phyloP scores from a whole-genome alignment of 177 flowering plant species.

The Vitis hybrid region DNA sequence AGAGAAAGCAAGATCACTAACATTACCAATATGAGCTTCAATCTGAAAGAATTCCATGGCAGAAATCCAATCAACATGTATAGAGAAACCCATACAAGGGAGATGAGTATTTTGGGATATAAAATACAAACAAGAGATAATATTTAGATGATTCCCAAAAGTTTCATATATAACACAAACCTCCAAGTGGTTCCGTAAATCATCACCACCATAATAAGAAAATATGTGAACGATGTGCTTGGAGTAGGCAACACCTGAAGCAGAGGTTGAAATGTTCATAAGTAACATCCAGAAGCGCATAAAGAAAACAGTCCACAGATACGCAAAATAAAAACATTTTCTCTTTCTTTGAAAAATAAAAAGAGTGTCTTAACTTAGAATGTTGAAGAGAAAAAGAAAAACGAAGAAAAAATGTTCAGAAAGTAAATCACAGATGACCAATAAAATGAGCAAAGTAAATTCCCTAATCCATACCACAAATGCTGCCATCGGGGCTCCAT shows the following conservation, averaged over 20 bases:
- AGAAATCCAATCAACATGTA: background rate
- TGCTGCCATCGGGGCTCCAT: slow-evolving; percentile 46
- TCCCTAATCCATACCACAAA: slow-evolving; percentile 27
- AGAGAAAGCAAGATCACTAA: slow-evolving; percentile 51
- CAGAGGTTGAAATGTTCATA: slow-evolving; percentile 3
- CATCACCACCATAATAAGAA: slow-evolving; percentile 44
- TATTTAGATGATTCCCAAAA: background rate
- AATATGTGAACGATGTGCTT: slow-evolving; percentile 46
- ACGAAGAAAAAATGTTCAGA: background rate
- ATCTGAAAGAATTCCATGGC: slow-evolving; percentile 25
- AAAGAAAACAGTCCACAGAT: background rate
- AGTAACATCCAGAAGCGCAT: background rate
- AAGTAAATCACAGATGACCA: background rate
- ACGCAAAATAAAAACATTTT: background rate
- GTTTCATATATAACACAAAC: slow-evolving; percentile 18
- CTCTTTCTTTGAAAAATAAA: background rate
- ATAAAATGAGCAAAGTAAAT: background rate
- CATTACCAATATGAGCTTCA: slow-evolving; percentile 50
- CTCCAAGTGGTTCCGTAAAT: slow-evolving; percentile 40
- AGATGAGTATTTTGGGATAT: background rate
- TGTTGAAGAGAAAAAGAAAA: too few species aligned
- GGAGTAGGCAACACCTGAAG: slow-evolving; percentile 49
- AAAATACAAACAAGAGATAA: background rate
- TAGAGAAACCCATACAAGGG: background rate
- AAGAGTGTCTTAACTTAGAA: background rate